These are phyloP conservation scores for Candida neerlandica DNA, from an alignment of 1,139 yeast genomes.

Conservation along the genomic window DNA sequence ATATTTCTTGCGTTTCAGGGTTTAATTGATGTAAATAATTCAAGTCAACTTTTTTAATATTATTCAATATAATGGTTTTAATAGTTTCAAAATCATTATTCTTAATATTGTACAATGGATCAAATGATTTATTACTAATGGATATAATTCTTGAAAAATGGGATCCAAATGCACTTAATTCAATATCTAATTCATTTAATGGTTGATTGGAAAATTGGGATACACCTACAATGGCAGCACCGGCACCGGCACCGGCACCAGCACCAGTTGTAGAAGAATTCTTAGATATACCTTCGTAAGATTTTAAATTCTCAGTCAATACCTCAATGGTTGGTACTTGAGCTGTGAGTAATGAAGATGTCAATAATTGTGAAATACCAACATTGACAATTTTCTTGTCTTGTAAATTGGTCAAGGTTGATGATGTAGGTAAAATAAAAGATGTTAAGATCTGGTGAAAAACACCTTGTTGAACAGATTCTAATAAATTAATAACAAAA, in stretches of 20 bases:
- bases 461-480: constrained; percentile 62
- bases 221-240: constrained; percentile 35
- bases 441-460: constrained; percentile 65
- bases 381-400: constrained; percentile 78
- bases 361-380: constrained; percentile 65
- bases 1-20: constrained; percentile 22
- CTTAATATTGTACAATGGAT: constrained; percentile 59
- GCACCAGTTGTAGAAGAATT: constrained; percentile 20
- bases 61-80: constrained; percentile 30
- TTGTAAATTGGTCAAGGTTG: constrained; percentile 62
- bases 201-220: constrained; percentile 15
- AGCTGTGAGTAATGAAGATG: constrained; percentile 23
- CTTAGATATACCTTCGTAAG: constrained; percentile 39
- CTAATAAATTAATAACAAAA: constrained; percentile 59
- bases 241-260: constrained; percentile 21
- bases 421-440: constrained; percentile 69
- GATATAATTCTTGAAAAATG: constrained; percentile 74
- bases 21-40: constrained; percentile 34
- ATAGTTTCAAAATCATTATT: constrained; percentile 39
- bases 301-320: constrained; percentile 47
- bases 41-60: constrained; percentile 34
- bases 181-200: constrained; percentile 59
- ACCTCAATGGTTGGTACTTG: constrained; percentile 52
- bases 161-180: constrained; percentile 79
- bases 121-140: constrained; percentile 61